Evolutionary conservation across 139 green algal genomes (phyloP).

Genomic region (Picochlorum sp.): DNA sequence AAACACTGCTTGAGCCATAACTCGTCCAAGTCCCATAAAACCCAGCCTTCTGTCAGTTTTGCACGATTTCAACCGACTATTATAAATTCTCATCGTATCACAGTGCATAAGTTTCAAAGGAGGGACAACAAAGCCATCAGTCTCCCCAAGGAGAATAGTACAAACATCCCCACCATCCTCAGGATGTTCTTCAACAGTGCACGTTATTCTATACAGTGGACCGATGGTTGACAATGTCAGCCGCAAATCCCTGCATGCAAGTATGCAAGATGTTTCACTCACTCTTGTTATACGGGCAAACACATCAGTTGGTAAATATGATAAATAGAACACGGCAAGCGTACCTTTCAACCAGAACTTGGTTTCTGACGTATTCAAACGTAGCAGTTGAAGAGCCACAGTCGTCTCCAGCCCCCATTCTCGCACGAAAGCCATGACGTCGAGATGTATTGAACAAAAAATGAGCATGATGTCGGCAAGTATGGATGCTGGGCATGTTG

Average conservation of each 20-base stretch:
- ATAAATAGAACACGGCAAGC: too few relatives aligned
- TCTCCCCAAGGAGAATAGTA: conserved; percentile 40
- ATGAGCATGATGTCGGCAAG: too few relatives aligned
- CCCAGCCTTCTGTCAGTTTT: conserved; percentile 32
- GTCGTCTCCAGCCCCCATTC: too few relatives aligned
- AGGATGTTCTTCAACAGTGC: conserved; percentile 12
- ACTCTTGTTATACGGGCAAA: too few relatives aligned
- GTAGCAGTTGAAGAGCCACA: too few relatives aligned
- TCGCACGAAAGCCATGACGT: too few relatives aligned
- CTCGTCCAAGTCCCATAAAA: conserved; percentile 53
- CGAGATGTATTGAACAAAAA: too few relatives aligned
- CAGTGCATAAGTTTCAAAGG: conserved; percentile 63
- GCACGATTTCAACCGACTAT: conserved; percentile 12
- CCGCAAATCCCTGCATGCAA: conserved; percentile 14
- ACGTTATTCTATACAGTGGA: conserved; percentile 52
- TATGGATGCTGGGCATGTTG: too few relatives aligned
- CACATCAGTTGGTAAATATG: too few relatives aligned
- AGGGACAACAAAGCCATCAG: conserved; percentile 54
- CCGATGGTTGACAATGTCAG: conserved; percentile 35
- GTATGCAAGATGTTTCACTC: too few relatives aligned
- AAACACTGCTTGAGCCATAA: conserved; percentile 59
- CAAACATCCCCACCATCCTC: background rate
- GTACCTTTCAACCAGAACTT: too few relatives aligned
- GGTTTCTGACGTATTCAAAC: too few relatives aligned
- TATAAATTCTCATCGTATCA: conserved; percentile 71